Percentiles rank a stretch among this genome's conserved stretches.
Evolutionary conservation across 1,284 basidiomycete genomes (phyloP).

Genomic region (Psilocybe mexicana): DNA sequence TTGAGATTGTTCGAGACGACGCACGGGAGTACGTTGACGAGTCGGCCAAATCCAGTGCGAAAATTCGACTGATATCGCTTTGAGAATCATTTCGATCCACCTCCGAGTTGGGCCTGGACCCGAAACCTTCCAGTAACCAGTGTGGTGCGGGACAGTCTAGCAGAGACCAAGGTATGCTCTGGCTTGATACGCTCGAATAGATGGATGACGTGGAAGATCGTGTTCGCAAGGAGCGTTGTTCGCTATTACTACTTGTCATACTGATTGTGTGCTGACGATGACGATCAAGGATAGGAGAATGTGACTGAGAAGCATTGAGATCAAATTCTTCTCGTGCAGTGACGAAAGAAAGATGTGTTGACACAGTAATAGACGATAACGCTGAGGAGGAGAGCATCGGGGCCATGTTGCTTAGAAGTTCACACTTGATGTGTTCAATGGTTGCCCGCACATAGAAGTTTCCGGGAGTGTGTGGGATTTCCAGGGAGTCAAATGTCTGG

Average conservation of each 20-base stretch:
- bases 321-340: neutral
- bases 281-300: neutral
- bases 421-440: neutral
- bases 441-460: neutral
- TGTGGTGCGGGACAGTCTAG: neutral
- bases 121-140: too few species aligned
- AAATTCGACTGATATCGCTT: neutral
- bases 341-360: neutral
- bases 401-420: neutral
- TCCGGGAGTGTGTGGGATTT: neutral
- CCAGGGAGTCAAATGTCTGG: neutral
- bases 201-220: neutral
- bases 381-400: neutral
- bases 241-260: neutral
- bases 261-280: neutral
- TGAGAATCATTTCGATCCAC: too few species aligned
- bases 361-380: neutral
- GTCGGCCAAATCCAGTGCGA: neutral
- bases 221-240: neutral
- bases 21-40: neutral
- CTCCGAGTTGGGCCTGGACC: too few species aligned
- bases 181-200: neutral
- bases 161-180: too few species aligned
- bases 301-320: too few species aligned
- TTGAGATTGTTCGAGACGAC: neutral